phyloP scores from a whole-genome alignment of 768 basidiomycete genomes.

The Albatrellus ellisii region DNA sequence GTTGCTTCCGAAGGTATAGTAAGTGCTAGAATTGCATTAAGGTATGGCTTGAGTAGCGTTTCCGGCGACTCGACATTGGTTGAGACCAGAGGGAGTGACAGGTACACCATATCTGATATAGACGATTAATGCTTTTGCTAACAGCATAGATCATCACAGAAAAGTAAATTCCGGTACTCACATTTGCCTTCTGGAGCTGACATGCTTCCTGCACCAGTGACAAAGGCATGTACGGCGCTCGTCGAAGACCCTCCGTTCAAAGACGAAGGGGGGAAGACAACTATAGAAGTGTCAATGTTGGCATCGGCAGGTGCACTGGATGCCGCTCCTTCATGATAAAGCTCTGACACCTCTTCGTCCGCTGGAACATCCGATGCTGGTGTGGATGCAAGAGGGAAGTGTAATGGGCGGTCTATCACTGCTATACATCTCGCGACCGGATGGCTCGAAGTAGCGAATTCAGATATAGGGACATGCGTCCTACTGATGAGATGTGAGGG shows the following conservation, averaged over 20 bases:
- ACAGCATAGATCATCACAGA: background rate
- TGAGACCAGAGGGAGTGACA: constrained; percentile 9
- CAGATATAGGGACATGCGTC: background rate
- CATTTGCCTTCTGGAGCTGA: constrained; percentile 66
- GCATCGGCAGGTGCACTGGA: background rate
- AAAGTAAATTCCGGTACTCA: constrained; percentile 30
- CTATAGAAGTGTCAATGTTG: constrained; percentile 45
- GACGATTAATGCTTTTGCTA: background rate
- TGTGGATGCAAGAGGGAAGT: constrained; percentile 18
- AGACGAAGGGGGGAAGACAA: constrained; percentile 66
- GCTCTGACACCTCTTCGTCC: constrained; percentile 13
- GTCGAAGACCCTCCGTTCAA: constrained; percentile 32
- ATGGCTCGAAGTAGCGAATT: constrained; percentile 3
- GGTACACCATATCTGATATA: constrained; percentile 11
- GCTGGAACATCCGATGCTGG: constrained; percentile 17
- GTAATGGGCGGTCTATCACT: constrained; percentile 31
- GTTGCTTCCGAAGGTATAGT: background rate
- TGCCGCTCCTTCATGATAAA: background rate
- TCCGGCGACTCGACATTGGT: constrained; percentile 8
- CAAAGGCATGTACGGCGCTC: constrained; percentile 40
- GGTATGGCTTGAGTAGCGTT: constrained; percentile 18
- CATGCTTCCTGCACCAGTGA: constrained; percentile 63
- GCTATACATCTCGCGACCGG: constrained; percentile 36
- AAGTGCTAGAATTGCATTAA: constrained; percentile 13
- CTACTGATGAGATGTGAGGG: background rate